Percentiles rank a stretch among this genome's conserved stretches.
Conservation (phyloP, 257 asterid species). For the Petrea volubilis region DNA sequence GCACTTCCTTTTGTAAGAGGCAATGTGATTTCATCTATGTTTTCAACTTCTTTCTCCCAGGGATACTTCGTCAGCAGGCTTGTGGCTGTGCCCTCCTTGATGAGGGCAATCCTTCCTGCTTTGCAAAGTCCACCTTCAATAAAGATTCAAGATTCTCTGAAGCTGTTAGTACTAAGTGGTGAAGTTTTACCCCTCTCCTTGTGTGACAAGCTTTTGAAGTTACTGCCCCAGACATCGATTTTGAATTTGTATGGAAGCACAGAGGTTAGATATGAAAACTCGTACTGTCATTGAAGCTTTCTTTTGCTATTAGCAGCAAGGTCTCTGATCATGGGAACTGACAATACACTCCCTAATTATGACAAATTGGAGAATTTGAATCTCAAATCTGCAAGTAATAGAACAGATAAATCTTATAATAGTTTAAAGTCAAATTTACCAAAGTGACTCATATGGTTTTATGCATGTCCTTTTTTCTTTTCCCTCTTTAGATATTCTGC, state of each 20-base stretch:
- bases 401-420: not conserved
- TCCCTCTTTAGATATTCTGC: not conserved
- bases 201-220: constrained; percentile 60
- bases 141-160: constrained; percentile 52
- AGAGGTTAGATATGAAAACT: constrained; percentile 63
- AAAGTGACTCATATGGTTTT: not conserved
- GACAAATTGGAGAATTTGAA: not conserved
- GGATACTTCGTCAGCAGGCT: constrained; percentile 76
- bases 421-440: not conserved
- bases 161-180: constrained; percentile 80
- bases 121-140: constrained; percentile 41
- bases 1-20: constrained; percentile 12
- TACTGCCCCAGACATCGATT: constrained; percentile 70
- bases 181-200: constrained; percentile 68
- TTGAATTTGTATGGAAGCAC: constrained; percentile 96
- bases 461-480: not conserved
- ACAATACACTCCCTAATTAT: not conserved
- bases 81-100: constrained; percentile 84
- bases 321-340: not conserved
- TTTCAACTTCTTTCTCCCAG: constrained; percentile 43
- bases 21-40: constrained; percentile 8
- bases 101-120: constrained; percentile 68
- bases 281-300: constrained; percentile 15
- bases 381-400: not conserved
- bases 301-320: constrained; percentile 14